phyloP scores from a whole-genome alignment of 306 rosid genomes.

The Sesbania bispinosa region DNA sequence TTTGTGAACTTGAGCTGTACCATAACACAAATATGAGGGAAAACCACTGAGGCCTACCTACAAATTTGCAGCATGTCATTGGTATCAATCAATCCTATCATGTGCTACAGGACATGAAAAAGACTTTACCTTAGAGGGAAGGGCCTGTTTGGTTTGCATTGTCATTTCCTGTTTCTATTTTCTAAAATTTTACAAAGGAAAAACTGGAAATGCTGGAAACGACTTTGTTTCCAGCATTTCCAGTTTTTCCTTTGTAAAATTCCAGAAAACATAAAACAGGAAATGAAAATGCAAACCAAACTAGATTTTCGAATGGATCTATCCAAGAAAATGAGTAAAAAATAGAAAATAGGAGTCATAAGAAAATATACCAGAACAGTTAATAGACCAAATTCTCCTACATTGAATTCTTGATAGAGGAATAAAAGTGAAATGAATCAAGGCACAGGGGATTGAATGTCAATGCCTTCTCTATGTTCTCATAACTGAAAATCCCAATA shows the following conservation, averaged over 20 bases:
- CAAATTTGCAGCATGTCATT: background rate
- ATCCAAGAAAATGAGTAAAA: background rate
- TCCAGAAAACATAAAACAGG: too few species aligned
- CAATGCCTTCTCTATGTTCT: background rate
- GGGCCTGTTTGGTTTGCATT: too few species aligned
- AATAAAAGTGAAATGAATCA: background rate
- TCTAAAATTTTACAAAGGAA: too few species aligned
- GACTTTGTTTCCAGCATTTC: too few species aligned
- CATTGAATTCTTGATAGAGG: background rate
- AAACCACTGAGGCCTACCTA: background rate
- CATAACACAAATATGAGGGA: background rate
- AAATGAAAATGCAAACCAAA: too few species aligned
- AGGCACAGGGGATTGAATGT: background rate
- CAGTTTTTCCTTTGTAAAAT: too few species aligned
- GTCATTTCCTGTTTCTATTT: too few species aligned
- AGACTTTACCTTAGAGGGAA: background rate
- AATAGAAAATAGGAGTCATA: background rate
- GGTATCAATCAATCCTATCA: background rate
- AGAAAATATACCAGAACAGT: background rate
- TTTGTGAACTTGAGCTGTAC: background rate
- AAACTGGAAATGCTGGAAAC: too few species aligned
- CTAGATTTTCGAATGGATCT: conserved; percentile 5
- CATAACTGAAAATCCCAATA: background rate
- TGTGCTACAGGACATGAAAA: background rate
- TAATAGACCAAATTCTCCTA: background rate